phyloP scores from a whole-genome alignment of 2,329 filamentous ascomycete genomes.

The Colletotrichum phormii region DNA sequence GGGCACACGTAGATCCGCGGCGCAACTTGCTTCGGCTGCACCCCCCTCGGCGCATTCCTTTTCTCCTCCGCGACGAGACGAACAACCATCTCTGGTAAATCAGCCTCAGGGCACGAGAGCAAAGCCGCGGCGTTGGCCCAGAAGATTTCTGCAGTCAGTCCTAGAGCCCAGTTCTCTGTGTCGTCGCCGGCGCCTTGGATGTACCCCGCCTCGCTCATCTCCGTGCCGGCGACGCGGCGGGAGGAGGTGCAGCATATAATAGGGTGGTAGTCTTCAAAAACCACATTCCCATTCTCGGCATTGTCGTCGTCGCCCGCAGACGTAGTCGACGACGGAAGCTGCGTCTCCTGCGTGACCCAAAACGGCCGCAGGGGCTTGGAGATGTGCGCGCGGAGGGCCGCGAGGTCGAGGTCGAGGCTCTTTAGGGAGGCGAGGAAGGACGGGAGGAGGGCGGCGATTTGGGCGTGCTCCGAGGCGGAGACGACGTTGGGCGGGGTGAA shows the following conservation, averaged over 20 bases:
- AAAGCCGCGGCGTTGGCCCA: slow-evolving; percentile 77
- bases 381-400: slow-evolving; percentile 65
- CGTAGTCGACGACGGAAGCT: slow-evolving; percentile 48
- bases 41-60: slow-evolving; percentile 6
- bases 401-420: slow-evolving; percentile 71
- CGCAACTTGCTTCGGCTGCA: slow-evolving; percentile 46
- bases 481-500: slow-evolving; percentile 80
- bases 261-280: slow-evolving; percentile 73
- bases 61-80: slow-evolving; percentile 52
- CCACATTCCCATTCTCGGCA: not conserved
- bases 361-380: slow-evolving; percentile 80
- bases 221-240: slow-evolving; percentile 74
- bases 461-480: slow-evolving; percentile 79
- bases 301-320: slow-evolving; percentile 1
- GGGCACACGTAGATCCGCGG: slow-evolving; percentile 51
- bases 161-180: slow-evolving; percentile 90
- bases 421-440: slow-evolving; percentile 64
- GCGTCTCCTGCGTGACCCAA: slow-evolving; percentile 82
- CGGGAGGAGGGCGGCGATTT: slow-evolving; percentile 74
- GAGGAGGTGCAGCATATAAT: slow-evolving; percentile 90
- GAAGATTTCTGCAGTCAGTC: slow-evolving; percentile 82
- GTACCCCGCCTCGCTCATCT: slow-evolving; percentile 74
- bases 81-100: slow-evolving; percentile 64
- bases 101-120: slow-evolving; percentile 73
- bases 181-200: slow-evolving; percentile 97